Conservation (phyloP, 805 yeast genomes). For the Clavispora carvajalis region DNA sequence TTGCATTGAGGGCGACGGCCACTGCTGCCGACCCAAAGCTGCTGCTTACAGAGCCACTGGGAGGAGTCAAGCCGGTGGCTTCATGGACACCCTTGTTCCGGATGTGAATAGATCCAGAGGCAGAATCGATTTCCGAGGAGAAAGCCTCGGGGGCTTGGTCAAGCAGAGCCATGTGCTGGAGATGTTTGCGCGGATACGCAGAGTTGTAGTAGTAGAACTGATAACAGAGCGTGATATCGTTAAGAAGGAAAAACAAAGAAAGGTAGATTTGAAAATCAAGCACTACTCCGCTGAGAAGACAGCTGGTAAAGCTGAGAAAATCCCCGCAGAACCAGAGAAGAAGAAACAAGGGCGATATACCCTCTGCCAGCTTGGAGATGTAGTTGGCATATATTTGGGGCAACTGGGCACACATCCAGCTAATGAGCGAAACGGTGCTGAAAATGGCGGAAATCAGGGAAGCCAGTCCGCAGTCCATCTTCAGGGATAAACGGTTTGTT, state of each 20-base stretch:
- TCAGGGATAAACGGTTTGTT: too few relatives aligned
- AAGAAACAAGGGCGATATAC: constrained; percentile 57
- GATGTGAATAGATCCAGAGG: constrained; percentile 10
- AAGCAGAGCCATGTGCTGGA: constrained; percentile 20
- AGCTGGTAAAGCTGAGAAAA: constrained; percentile 34
- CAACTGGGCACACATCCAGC: constrained; percentile 72
- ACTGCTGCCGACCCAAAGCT: constrained; percentile 8
- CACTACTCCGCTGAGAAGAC: constrained; percentile 34
- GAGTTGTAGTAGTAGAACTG: constrained; percentile 71
- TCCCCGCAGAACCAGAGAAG: constrained; percentile 59
- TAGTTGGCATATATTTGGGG: constrained; percentile 66
- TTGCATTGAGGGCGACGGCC: constrained; percentile 12
- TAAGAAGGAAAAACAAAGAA: constrained; percentile 40
- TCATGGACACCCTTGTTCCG: constrained; percentile 3
- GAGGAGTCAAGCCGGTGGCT: neutral
- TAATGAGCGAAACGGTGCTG: constrained; percentile 16
- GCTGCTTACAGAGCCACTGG: constrained; percentile 4
- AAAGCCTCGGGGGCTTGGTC: neutral
- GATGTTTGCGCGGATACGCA: constrained; percentile 26
- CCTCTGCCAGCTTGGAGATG: constrained; percentile 56
- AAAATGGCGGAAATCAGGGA: constrained; percentile 12
- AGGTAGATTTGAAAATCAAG: constrained; percentile 35
- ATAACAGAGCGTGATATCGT: constrained; percentile 60
- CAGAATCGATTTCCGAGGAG: neutral
- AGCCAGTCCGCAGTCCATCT: constrained; percentile 4